Conservation (phyloP, 768 basidiomycete species). For the Daedaleopsis sinensis region DNA sequence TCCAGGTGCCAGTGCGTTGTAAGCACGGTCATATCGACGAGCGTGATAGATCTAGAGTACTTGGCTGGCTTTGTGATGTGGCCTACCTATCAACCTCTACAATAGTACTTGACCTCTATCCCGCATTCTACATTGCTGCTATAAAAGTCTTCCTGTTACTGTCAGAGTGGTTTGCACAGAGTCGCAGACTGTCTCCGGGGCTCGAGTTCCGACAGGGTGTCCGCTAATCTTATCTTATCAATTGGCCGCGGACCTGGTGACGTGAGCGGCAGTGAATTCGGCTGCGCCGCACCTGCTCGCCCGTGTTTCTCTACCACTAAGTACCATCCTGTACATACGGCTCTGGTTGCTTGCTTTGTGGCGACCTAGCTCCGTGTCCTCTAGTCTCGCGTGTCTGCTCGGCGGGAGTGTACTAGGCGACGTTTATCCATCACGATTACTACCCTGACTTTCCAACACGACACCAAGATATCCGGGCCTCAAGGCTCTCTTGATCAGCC, state of each 20-base stretch:
- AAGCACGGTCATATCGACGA: background rate
- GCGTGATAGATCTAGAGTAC: constrained; percentile 17
- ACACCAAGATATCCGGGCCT: background rate
- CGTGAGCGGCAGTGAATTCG: constrained; percentile 14
- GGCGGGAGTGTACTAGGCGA: background rate
- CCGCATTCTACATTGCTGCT: background rate
- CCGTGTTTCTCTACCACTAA: background rate
- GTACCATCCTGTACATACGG: background rate
- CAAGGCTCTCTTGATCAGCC: background rate
- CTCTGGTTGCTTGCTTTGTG: background rate
- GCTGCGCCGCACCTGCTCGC: background rate
- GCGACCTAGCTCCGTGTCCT: too few relatives aligned
- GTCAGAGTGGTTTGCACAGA: background rate
- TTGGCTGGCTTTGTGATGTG: constrained; percentile 5
- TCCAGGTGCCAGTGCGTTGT: constrained; percentile 53
- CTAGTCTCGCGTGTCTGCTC: background rate
- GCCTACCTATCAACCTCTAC: constrained; percentile 12
- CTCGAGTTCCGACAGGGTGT: background rate
- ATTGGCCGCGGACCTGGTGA: constrained; percentile 4
- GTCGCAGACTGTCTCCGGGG: background rate
- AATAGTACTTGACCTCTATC: constrained; percentile 13
- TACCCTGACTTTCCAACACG: background rate
- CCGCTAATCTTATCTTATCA: background rate
- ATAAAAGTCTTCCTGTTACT: too few relatives aligned
- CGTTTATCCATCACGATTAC: background rate